A percentile compares a stretch with the other conserved stretches of the same genome.
Conservation (phyloP, 78 protist species). For the Chrysochromulina parva region DNA sequence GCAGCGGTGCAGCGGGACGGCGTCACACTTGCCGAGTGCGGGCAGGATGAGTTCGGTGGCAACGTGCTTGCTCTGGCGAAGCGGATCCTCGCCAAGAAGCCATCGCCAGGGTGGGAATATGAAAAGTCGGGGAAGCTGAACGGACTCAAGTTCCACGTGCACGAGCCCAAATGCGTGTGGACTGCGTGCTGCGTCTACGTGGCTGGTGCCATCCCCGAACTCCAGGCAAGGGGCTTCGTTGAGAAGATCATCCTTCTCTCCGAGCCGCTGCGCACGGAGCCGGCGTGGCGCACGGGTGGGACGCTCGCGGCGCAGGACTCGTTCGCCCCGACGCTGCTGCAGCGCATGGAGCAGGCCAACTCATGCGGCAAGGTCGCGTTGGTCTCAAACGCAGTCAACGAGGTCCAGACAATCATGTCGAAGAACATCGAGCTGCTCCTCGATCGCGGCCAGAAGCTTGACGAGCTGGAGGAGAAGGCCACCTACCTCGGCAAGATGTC, state of each 20-base stretch:
- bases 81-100: neutral
- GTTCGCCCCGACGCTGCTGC: neutral
- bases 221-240: neutral
- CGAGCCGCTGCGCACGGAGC: neutral
- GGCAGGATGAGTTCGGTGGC: neutral
- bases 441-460: neutral
- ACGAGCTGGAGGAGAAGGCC: neutral
- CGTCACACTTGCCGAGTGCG: neutral
- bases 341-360: slow-evolving; percentile 8
- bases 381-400: neutral
- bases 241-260: neutral
- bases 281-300: neutral
- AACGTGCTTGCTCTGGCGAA: neutral
- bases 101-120: neutral
- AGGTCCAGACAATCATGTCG: neutral
- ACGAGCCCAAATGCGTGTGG: neutral
- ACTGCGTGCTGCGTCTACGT: neutral
- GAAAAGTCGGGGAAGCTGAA: neutral
- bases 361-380: neutral
- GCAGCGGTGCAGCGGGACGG: neutral
- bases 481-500: neutral
- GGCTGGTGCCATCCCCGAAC: neutral
- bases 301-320: neutral
- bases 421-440: slow-evolving; percentile 6
- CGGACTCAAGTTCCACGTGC: neutral